Base-by-base conservation (phyloP, 2,329 filamentous ascomycete species). In the Alternaria arbusti region DNA sequence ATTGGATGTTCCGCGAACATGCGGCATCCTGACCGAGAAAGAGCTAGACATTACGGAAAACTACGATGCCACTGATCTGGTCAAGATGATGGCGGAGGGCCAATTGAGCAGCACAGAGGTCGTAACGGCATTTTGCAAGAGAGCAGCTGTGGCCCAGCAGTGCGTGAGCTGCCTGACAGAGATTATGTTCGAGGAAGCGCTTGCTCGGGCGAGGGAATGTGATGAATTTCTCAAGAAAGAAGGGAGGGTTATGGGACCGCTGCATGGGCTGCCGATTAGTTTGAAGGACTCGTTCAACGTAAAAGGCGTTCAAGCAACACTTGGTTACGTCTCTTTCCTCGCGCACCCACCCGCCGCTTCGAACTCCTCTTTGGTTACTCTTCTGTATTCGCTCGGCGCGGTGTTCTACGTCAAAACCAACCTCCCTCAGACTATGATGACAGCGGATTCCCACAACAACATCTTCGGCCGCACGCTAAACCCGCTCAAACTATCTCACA, bases 241-340 rank as follows among this genome's bases (percentile, higher is more conserved):
- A 0, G 81, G 81, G 5, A 80, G 81, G 67, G 68, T 82, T 13
- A 81, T 86, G 68, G 85, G 86, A 4, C 80, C 84, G 20, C 67
- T 86, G 11, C 86, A 87, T 72, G 87, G 86, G 0, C 74, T 88
- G 3, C 86, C 86, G 0, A 81, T 89, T 58, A 84, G 82, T 6
- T 69, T 88, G 12, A 90, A 90, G 72, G 88, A 90, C 55, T 86
- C 87, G 13, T 90, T 90, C 75, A 85, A 89, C 23, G 80, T 90
- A 45, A 84, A 84, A 61, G 87, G 86, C 2, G 74, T 84, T 4
- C 86, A 89, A 57, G 84, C 84, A 0, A 89, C 88, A 0, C 76
- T 90, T 4, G 88, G 88, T 7, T 89, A 89, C 66, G 84, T 87
- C 2, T 78, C 77, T 1, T 83, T 79, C 68, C 65, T 81, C 22